These are phyloP conservation scores for Hebeloma cylindrosporum DNA, from an alignment of 768 basidiomycete species.

Conservation along the genomic window DNA sequence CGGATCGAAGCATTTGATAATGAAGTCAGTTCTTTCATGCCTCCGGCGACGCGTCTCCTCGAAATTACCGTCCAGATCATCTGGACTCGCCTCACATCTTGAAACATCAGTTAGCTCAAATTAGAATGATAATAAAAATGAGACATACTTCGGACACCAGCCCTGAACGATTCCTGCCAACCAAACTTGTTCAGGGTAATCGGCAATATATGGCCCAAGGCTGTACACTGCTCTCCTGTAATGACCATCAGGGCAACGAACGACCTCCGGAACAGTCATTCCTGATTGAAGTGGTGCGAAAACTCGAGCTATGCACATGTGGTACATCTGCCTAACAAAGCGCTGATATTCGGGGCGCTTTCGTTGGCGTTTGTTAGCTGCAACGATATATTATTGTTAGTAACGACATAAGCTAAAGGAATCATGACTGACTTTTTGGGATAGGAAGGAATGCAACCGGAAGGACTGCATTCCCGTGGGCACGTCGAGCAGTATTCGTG, in stretches of 20 bases:
- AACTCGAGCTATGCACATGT: conserved; percentile 20
- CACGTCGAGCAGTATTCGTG: no score
- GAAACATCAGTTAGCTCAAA: conserved; percentile 1
- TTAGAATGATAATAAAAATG: neutral
- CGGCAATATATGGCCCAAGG: conserved; percentile 35
- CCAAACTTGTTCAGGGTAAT: conserved; percentile 38
- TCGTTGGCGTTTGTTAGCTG: conserved; percentile 18
- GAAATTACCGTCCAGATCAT: conserved; percentile 18
- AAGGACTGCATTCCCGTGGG: no score
- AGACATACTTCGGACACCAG: conserved; percentile 24
- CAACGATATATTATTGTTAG: no score
- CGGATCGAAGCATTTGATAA: conserved; percentile 26
- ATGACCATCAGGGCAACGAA: conserved; percentile 35
- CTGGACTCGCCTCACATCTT: conserved; percentile 25
- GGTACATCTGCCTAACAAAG: conserved; percentile 27
- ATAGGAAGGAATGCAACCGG: no score
- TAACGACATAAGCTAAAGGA: conserved; percentile 11
- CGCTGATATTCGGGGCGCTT: conserved; percentile 16
- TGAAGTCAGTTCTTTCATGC: conserved; percentile 24
- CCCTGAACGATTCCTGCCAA: conserved; percentile 26
- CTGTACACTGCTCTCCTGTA: conserved; percentile 28
- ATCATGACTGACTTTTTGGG: conserved; percentile 29
- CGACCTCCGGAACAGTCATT: conserved; percentile 22
- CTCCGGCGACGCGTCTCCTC: conserved; percentile 15
- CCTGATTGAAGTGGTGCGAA: conserved; percentile 13